Evolutionary conservation across 805 yeast species (phyloP).

Genomic region (Candida khao-thaluensis): DNA sequence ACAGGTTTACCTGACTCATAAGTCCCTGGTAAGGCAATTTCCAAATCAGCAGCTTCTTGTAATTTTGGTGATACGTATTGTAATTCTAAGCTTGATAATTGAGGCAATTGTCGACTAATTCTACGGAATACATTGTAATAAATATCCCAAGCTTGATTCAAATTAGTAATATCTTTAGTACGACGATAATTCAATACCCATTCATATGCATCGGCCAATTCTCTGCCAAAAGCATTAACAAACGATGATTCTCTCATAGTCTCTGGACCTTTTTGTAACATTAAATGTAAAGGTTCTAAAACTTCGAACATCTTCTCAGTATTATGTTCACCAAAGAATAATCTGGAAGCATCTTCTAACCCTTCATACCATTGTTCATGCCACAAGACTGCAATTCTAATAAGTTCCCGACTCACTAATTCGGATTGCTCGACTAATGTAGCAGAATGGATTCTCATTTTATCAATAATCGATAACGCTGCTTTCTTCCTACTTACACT

Average conservation of each 20-base stretch:
- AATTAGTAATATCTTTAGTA: conserved; percentile 80
- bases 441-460: conserved; percentile 87
- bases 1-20: conserved; percentile 82
- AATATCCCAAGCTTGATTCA: conserved; percentile 97
- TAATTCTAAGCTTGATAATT: conserved; percentile 77
- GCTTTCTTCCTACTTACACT: conserved; percentile 87
- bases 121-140: conserved; percentile 92
- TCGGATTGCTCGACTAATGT: conserved; percentile 87
- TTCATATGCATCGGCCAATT: conserved; percentile 85
- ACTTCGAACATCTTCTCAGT: conserved; percentile 93
- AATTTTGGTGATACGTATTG: conserved; percentile 93
- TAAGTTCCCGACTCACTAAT: conserved; percentile 87
- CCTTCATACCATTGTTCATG: conserved; percentile 99
- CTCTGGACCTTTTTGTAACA: conserved; percentile 84
- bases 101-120: conserved; percentile 85
- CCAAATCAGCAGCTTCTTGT: conserved; percentile 72
- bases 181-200: conserved; percentile 87
- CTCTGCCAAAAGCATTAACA: conserved; percentile 91
- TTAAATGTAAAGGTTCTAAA: conserved; percentile 81
- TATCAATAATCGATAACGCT: conserved; percentile 86
- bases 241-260: conserved; percentile 92
- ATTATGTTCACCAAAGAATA: conserved; percentile 91
- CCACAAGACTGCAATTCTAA: conserved; percentile 94
- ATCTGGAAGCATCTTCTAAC: conserved; percentile 90
- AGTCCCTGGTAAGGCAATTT: conserved; percentile 92